Evolutionary conservation across 306 rosid species (phyloP), one percentile per base, ranked within the genome.

Genomic region (Chamaecrista fasciculata): DNA sequence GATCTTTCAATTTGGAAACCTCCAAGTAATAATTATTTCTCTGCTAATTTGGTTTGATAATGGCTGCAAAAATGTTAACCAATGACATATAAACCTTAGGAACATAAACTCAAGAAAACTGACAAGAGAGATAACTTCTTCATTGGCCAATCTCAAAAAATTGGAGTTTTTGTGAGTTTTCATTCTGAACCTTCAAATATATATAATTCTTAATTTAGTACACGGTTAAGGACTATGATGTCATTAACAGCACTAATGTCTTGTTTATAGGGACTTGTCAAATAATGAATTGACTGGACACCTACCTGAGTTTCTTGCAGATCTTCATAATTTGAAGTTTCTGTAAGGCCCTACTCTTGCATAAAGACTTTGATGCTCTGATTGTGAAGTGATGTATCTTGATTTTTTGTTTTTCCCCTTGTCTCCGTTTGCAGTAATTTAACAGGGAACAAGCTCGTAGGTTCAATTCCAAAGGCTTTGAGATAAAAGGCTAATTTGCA

Each of bases 191-290:
- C 33, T 31, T 12, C 23, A 59, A 25, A 16, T 40, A 37, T 31
- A 31, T 2, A 31, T 31, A 2, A 18, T 11, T 25, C 11, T 14
- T 47, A 5, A 6, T n/a, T 47, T 1, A 1, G 11, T 10, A 36
- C 10, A 12, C 11, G 1, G 42, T 37, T 37, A 37, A 2, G 12
- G 21, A 18, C 25, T 5, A 24, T 52, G 29, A 25, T 16, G n/a
- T 16, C 11, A 19, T 18, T 16, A 50, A 24, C 5, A 24, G 25
- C 15, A 52, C 2, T 23, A 4, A 11, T 3, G 2, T 25, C 15
- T 11, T 5, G 2, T 2, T 43, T 20, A n/a, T 60, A 82, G 81
- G 73, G 77, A 83, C 58, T 72, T 76, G 31, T 76, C 84, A 16
- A 56, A 71, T 2, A 46, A 46, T 46, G 51, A 46, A 46, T 46